Evolutionary conservation across 2,329 filamentous ascomycete genomes (phyloP).

Genomic region (Ciborinia camelliae): DNA sequence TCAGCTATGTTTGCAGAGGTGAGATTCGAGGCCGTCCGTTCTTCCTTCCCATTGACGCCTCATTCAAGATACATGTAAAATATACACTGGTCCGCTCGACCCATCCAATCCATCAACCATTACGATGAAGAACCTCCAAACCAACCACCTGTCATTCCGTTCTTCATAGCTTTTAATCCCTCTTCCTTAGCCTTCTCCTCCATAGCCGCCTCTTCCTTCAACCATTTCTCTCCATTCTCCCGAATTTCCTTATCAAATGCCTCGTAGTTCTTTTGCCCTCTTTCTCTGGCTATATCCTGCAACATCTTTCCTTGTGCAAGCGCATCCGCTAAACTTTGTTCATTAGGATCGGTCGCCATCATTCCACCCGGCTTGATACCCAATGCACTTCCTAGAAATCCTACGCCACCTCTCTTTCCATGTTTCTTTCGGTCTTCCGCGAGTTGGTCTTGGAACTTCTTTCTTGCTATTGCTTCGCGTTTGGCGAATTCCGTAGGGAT

Average conservation of each 20-base stretch:
- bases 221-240: conserved; percentile 91
- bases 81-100: conserved; percentile 3
- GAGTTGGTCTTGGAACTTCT: conserved; percentile 78
- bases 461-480: conserved; percentile 79
- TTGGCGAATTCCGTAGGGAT: conserved; percentile 89
- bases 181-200: conserved; percentile 89
- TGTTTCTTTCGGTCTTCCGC: conserved; percentile 64
- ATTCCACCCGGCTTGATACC: conserved; percentile 71
- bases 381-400: conserved; percentile 66
- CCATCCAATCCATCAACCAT: not conserved
- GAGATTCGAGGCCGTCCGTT: not conserved
- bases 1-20: conserved; percentile 7
- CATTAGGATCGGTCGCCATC: conserved; percentile 51
- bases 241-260: conserved; percentile 84
- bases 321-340: conserved; percentile 69
- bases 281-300: conserved; percentile 88
- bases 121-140: conserved; percentile 38
- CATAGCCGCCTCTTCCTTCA: conserved; percentile 86
- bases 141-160: conserved; percentile 59
- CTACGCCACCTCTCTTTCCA: conserved; percentile 56
- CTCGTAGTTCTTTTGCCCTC: conserved; percentile 87
- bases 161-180: conserved; percentile 89
- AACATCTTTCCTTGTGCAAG: conserved; percentile 94
- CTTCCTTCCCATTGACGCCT: conserved; percentile 8
- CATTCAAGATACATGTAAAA: conserved; percentile 9